Evolutionary conservation across 768 basidiomycete species (phyloP), one percentile per base, ranked within the genome.

Genomic region (Xerocomellus intermedius): DNA sequence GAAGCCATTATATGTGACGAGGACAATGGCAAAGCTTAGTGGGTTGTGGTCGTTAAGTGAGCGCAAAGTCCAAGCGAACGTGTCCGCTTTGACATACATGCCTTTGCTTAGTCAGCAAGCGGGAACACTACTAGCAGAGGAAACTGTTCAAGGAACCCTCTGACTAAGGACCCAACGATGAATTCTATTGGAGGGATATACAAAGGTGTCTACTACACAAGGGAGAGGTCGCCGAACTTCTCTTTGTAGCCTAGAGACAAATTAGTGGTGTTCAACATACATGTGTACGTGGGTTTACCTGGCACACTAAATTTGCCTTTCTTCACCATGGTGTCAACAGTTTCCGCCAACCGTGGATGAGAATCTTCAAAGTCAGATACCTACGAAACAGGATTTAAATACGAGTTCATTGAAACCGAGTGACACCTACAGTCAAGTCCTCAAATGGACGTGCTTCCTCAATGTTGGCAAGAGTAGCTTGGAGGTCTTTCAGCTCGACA

Each of bases 241-340:
- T 96, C 94, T 81, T 91, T 87, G 84, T 91, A 91, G 36, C 89
- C 87, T 89, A 64, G 33, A 48, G 24, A 45, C 43, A 54, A 38
- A 37, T 61, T 32, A 54, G 58, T n/a, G 10, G 35, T 17, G 26
- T 33, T 44, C 30, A 17, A 17, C 22, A 22, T 17, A 38, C 1
- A 28, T 16, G 16, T 2, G 4, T 19, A 16, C 16, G 16, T 19
- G 16, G 16, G 17, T 79, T 50, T 69, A 87, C 94, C 95, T 66
- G 96, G 96, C 55, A 98, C 95, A 66, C 89, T 93, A 89, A 93
- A 97, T 79, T 98, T 97, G 74, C 95, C 95, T 78, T 98, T 94
- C 83, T 89, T 86, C 60, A 98, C 73, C 94, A 97, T 96, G 62
- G 81, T 89, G 77, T 98, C 93, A 56, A 97, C 91, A 41, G 89